Evolutionary conservation across 2,329 filamentous ascomycete genomes (phyloP), one percentile per base, ranked within the genome.

Genomic region (Exophiala sp.): DNA sequence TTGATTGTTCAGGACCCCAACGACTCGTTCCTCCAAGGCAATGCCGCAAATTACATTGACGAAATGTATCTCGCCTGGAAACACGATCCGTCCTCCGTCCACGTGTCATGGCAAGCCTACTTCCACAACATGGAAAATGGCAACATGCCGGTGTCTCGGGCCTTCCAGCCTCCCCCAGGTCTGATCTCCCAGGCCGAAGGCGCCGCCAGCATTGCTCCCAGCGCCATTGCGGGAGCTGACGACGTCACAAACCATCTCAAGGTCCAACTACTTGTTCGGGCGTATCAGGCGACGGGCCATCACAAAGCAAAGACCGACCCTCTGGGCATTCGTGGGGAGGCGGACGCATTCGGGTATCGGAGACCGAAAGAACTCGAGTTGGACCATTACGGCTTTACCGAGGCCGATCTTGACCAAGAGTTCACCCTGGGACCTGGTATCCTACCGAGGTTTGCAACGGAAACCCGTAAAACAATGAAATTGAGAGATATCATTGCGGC

Each of bases 61-160:
- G 93, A 96, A 77, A 98, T 98, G 93, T 98, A 98, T 73, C 77
- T 96, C 75, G 83, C 90, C 68, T 98, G 93, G 93, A 95, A 91
- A 73, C 78, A 86, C 58, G 89, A 98, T 64, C 90, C 93, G 45
- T 80, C 82, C 64, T 95, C 88, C 66, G 93, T 98, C 52, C 93
- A 98, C 72, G 79, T 95, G 64, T 98, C 93, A 69, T 98, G 93
- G 93, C 91, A 95, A 75, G 84, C 94, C 67, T 98, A 98, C 80
- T 98, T 98, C 80, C 88, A 84, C 75, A 98, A 98, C 75, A 96
- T 98, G 86, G 93, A 98, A 77, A 86, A 82, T 60, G 93, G 93
- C 69, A 87, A 93, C 65, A 97, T 98, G 88, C 91, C 91, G 67
- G 88, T 95, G 67, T 93, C 91, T 57, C 87, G 95, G 73, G 93